Conservation (phyloP, 768 basidiomycete genomes). For the Trametes punicea region DNA sequence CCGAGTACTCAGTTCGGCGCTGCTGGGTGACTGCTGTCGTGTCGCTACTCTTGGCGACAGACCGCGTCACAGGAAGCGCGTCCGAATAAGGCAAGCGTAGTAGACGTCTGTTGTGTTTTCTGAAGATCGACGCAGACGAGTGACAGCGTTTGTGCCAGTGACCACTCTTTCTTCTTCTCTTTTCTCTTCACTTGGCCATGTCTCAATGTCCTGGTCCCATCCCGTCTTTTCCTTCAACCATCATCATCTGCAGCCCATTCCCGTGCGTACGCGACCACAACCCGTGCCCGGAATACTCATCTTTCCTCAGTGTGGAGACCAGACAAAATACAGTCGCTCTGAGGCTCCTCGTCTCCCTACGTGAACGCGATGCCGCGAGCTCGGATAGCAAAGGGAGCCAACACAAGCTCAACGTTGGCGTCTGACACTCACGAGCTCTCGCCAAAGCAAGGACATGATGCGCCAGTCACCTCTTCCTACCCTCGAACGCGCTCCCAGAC, state of each 20-base stretch:
- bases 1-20: too few species aligned
- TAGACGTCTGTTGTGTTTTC: background rate
- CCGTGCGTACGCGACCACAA: background rate
- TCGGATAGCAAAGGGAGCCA: too few species aligned
- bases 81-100: conserved; percentile 9
- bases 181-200: conserved; percentile 8
- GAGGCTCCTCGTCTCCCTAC: too few species aligned
- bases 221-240: background rate
- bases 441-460: too few species aligned
- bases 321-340: too few species aligned
- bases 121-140: background rate
- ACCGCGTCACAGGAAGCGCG: background rate
- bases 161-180: background rate
- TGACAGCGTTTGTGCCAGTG: conserved; percentile 14
- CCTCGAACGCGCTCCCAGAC: conserved; percentile 7
- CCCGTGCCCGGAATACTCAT: too few species aligned
- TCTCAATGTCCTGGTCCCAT: background rate
- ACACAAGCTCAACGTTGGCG: too few species aligned
- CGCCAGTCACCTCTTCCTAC: background rate
- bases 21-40: background rate
- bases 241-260: background rate
- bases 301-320: too few species aligned
- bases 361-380: background rate
- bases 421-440: too few species aligned
- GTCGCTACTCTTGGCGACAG: background rate